Percentiles rank a stretch among this genome's conserved stretches.
phyloP scores from a whole-genome alignment of 352 stramenopile species.

The Globisporangium rhizosaccharum region DNA sequence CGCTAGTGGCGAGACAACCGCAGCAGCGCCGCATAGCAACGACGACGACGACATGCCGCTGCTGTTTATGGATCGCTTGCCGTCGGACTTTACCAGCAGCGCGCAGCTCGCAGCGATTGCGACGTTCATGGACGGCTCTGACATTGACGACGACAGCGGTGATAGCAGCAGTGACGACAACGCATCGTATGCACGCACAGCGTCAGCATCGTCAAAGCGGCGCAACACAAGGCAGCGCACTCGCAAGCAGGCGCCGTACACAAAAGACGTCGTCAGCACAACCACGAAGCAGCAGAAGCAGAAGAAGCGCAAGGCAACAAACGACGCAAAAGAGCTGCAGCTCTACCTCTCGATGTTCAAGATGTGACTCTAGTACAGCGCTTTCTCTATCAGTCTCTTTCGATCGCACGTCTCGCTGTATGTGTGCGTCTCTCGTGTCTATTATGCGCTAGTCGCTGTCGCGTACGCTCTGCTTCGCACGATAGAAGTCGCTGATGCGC shows the following conservation, averaged over 20 bases:
- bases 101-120: constrained; percentile 67
- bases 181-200: background rate
- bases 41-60: constrained; percentile 35
- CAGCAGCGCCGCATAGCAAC: background rate
- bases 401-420: background rate
- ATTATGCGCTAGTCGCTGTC: background rate
- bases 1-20: background rate
- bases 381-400: background rate
- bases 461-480: constrained; percentile 1
- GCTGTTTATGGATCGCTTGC: constrained; percentile 69
- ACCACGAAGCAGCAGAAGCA: background rate
- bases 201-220: background rate
- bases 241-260: constrained; percentile 23
- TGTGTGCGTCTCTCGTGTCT: too few species aligned
- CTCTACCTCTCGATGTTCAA: constrained; percentile 55
- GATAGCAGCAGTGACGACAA: background rate
- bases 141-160: constrained; percentile 15
- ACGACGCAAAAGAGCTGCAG: constrained; percentile 45
- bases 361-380: constrained; percentile 12
- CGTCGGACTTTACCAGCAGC: constrained; percentile 56
- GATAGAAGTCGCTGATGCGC: constrained; percentile 52
- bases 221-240: background rate
- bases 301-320: constrained; percentile 2
- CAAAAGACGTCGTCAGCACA: constrained; percentile 3
- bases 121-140: constrained; percentile 65